These are phyloP conservation scores for Edaphochlamys debaryana DNA, from an alignment of 139 green algal genomes.

Conservation along the genomic window DNA sequence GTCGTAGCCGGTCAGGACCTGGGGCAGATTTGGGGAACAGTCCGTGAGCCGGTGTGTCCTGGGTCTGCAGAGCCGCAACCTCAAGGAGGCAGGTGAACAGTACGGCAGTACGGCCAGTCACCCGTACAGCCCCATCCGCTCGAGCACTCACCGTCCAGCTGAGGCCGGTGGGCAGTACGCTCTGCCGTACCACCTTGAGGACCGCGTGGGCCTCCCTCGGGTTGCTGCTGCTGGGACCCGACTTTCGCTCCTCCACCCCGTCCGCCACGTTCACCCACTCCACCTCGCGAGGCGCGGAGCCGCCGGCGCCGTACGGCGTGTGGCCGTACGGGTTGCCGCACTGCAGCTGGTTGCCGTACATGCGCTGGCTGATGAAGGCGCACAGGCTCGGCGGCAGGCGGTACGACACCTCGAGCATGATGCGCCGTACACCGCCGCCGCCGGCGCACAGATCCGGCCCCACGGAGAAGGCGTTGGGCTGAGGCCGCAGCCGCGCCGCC, in stretches of 20 bases:
- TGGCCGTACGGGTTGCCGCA: no score
- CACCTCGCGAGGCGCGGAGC: not conserved
- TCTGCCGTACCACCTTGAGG: not conserved
- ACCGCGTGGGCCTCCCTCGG: not conserved
- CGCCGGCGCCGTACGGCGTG: no score
- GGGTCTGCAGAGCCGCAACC: no score
- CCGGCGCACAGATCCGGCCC: not conserved
- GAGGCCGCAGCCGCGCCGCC: not conserved
- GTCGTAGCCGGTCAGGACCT: constrained; percentile 41
- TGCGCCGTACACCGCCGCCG: no score
- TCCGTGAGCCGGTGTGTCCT: no score
- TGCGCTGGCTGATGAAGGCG: not conserved
- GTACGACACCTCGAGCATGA: constrained; percentile 35
- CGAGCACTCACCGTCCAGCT: constrained; percentile 25
- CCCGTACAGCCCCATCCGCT: no score
- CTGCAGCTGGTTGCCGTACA: constrained; percentile 22
- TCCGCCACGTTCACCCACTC: constrained; percentile 16
- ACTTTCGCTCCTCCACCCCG: not conserved
- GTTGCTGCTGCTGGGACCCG: constrained; percentile 17
- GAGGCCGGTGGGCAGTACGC: not conserved
- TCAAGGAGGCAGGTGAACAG: no score
- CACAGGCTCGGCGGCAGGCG: constrained; percentile 21
- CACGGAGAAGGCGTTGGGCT: not conserved
- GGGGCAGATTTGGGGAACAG: no score
- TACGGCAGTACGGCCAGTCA: no score